Percentiles rank a stretch among this genome's conserved stretches.
Evolutionary conservation across 768 basidiomycete genomes (phyloP).

Genomic region (Neoboletus subvelutipes): DNA sequence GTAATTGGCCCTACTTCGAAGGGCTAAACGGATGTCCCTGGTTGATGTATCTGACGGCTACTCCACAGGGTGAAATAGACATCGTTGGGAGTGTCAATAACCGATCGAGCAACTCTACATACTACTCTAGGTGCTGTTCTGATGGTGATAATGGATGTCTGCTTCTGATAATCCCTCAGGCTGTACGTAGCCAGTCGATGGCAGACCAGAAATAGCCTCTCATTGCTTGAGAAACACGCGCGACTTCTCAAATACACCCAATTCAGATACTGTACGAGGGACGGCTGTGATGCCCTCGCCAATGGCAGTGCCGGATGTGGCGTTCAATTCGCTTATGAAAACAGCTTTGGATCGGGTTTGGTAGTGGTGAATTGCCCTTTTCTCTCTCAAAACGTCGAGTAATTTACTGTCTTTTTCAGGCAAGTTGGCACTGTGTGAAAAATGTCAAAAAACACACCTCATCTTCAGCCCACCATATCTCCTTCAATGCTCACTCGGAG

Average conservation of each 20-base stretch:
- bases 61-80: background rate
- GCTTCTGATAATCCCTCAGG: background rate
- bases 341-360: background rate
- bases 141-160: background rate
- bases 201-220: background rate
- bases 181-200: background rate
- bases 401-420: no score
- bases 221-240: background rate
- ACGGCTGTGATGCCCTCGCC: background rate
- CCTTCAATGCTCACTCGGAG: no score
- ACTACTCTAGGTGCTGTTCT: background rate
- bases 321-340: background rate
- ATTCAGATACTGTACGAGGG: background rate
- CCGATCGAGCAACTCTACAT: background rate
- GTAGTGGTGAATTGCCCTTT: background rate
- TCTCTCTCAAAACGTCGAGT: background rate
- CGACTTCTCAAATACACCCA: background rate
- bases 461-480: no score
- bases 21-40: background rate
- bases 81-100: background rate
- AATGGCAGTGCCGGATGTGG: background rate
- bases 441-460: no score
- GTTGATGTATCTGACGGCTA: background rate
- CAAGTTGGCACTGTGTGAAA: no score
- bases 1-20: background rate